A percentile compares a stretch with the other conserved stretches of the same genome.
phyloP scores from a whole-genome alignment of 495 filamentous ascomycete species.

The Cladorrhinum samala region DNA sequence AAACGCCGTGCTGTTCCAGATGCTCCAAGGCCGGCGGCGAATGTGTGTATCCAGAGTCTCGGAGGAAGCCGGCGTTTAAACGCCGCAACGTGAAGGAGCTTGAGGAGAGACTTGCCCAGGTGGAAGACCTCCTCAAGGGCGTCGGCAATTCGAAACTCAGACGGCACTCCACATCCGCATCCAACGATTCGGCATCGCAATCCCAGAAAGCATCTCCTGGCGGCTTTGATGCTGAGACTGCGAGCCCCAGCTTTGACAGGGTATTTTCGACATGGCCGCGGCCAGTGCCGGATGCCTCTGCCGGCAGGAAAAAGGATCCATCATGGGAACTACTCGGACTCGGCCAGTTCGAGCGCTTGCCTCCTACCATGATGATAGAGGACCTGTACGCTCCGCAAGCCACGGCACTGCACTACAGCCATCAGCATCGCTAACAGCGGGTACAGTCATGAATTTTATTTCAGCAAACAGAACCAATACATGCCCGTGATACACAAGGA shows the following conservation, averaged over 20 bases:
- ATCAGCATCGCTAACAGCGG: background rate
- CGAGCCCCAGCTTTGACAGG: background rate
- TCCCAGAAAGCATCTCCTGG: slow-evolving; percentile 3
- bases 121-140: slow-evolving; percentile 39
- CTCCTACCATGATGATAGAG: slow-evolving; percentile 42
- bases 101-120: slow-evolving; percentile 65
- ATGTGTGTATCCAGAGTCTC: slow-evolving; percentile 76
- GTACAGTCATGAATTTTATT: slow-evolving; percentile 36
- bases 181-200: background rate
- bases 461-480: slow-evolving; percentile 29
- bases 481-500: slow-evolving; percentile 37
- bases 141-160: slow-evolving; percentile 17
- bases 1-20: slow-evolving; percentile 64
- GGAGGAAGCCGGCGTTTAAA: slow-evolving; percentile 85
- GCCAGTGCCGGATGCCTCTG: background rate
- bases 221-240: background rate
- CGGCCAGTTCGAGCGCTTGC: slow-evolving; percentile 38
- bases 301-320: background rate
- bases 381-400: slow-evolving; percentile 35
- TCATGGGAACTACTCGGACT: slow-evolving; percentile 31
- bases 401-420: no score
- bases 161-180: background rate
- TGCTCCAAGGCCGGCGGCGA: slow-evolving; percentile 64
- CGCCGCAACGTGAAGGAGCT: slow-evolving; percentile 79
- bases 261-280: background rate